These are phyloP conservation scores for Pterothamnion heteromorphum DNA, from an alignment of 31 red algal genomes.

Conservation along the genomic window DNA sequence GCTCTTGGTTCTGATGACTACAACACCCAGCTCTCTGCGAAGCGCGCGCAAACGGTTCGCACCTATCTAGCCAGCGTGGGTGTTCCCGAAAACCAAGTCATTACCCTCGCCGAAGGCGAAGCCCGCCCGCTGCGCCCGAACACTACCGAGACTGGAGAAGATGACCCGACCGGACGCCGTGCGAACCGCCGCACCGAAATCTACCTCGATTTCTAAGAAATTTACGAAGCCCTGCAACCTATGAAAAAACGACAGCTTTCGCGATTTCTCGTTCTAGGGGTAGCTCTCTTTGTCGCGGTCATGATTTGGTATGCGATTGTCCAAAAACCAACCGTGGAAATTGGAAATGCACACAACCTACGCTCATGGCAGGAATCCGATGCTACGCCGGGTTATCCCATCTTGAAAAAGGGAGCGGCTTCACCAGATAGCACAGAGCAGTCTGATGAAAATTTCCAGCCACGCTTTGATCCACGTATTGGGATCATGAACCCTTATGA, in stretches of 20 bases:
- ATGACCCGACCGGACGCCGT: constrained; percentile 12
- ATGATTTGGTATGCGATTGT: no score
- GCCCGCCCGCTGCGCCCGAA: background rate
- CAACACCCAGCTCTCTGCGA: background rate
- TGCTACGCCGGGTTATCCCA: background rate
- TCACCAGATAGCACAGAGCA: background rate
- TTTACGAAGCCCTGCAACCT: no score
- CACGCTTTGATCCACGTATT: background rate
- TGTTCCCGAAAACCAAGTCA: background rate
- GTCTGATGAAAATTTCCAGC: no score
- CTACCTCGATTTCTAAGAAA: constrained; percentile 30
- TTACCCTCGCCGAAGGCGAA: background rate
- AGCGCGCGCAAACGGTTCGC: background rate
- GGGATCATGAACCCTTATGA: background rate
- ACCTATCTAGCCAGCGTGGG: background rate
- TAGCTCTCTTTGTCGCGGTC: no score
- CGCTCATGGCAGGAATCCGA: background rate
- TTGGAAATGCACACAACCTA: no score
- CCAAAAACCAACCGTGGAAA: no score
- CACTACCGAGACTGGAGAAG: background rate
- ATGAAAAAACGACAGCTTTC: no score
- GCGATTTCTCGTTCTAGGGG: no score
- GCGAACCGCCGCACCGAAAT: constrained; percentile 28
- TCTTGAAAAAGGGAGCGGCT: background rate
- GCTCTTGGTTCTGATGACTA: background rate